Percentiles rank a stretch among this genome's conserved stretches.
Evolutionary conservation across 2,329 filamentous ascomycete genomes (phyloP).

Genomic region (Aspergillus sp.): DNA sequence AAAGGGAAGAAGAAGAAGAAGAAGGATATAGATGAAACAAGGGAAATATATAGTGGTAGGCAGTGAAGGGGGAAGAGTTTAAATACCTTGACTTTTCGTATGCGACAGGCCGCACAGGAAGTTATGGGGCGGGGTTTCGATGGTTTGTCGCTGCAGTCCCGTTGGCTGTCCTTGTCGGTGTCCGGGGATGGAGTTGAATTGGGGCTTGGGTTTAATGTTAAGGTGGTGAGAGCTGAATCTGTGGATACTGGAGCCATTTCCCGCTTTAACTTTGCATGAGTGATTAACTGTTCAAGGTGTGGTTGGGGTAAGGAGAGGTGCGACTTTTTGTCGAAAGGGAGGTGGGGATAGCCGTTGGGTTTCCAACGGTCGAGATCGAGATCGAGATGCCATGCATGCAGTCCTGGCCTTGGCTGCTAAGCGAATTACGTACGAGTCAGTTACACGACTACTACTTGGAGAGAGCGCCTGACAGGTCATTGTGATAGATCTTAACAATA

Average conservation of each 20-base stretch:
- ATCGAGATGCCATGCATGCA: neutral
- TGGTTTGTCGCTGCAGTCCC: neutral
- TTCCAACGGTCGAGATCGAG: conserved; percentile 2
- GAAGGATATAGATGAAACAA: neutral
- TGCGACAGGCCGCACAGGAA: conserved; percentile 16
- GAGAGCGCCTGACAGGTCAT: too few relatives aligned
- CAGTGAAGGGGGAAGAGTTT: neutral
- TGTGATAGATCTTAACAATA: too few relatives aligned
- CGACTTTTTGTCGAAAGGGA: neutral
- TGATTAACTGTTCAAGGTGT: too few relatives aligned
- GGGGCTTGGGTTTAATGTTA: neutral
- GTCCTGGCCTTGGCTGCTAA: neutral
- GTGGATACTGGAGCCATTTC: neutral
- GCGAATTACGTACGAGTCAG: neutral
- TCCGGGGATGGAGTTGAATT: neutral
- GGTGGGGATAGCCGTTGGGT: neutral
- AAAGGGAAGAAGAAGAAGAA: neutral
- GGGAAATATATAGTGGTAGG: neutral
- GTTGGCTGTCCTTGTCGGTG: neutral
- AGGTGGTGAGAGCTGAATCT: neutral
- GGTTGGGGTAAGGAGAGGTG: neutral
- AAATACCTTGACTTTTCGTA: conserved; percentile 18
- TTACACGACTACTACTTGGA: too few relatives aligned
- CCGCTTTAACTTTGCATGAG: too few relatives aligned
- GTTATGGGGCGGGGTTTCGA: conserved; percentile 18